Conservation (phyloP, 2,329 filamentous ascomycete species). For the Aspergillus neoniger region DNA sequence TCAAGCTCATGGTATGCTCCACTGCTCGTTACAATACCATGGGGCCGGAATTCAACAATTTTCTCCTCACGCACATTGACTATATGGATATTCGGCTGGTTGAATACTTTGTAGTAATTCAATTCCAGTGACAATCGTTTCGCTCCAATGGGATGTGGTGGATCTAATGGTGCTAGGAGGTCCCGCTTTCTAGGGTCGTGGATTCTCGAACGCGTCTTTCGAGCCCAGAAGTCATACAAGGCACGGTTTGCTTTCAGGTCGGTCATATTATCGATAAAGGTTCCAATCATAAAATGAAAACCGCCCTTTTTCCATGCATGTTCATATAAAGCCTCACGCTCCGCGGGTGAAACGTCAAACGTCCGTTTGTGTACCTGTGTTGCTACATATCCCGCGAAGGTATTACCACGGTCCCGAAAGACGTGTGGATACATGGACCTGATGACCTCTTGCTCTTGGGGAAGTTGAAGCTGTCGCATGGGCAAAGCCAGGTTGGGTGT, state of each 20-base stretch:
- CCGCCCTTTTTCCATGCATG: conserved; percentile 55
- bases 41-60: conserved; percentile 42
- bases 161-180: conserved; percentile 55
- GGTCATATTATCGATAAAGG: conserved; percentile 55
- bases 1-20: conserved; percentile 42
- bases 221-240: conserved; percentile 59
- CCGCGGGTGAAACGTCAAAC: conserved; percentile 50
- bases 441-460: conserved; percentile 50
- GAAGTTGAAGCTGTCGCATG: conserved; percentile 56
- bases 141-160: conserved; percentile 57
- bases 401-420: conserved; percentile 53
- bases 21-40: conserved; percentile 45
- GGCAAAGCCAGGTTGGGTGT: conserved; percentile 67
- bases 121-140: conserved; percentile 55
- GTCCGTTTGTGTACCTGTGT: conserved; percentile 56
- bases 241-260: conserved; percentile 53
- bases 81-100: conserved; percentile 51
- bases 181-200: conserved; percentile 53
- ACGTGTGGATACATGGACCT: conserved; percentile 51
- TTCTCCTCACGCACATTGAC: conserved; percentile 48
- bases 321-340: conserved; percentile 54
- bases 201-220: conserved; percentile 55
- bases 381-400: conserved; percentile 57
- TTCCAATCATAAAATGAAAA: conserved; percentile 54
- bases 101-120: conserved; percentile 54